Conservation (phyloP, 2,329 filamentous ascomycete species). For the Diatrype stigma region DNA sequence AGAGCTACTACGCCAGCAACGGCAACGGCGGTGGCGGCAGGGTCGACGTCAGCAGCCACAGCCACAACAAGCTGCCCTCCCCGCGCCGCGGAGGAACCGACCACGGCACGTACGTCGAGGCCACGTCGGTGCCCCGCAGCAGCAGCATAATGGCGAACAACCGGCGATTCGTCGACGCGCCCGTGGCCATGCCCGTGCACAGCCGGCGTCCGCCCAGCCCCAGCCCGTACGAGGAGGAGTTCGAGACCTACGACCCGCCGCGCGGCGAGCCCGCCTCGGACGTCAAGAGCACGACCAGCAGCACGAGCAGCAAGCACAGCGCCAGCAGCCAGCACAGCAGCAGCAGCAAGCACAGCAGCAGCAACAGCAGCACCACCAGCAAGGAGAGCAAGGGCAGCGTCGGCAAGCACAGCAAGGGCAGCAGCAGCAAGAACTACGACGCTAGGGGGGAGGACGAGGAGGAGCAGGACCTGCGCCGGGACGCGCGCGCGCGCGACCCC, state of each 20-base stretch:
- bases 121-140: constrained; percentile 41
- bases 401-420: neutral
- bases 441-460: no score
- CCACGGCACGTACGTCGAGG: constrained; percentile 41
- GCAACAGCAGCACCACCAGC: neutral
- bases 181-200: constrained; percentile 32
- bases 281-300: neutral
- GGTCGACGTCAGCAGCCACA: constrained; percentile 17
- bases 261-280: constrained; percentile 17
- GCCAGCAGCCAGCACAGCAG: neutral
- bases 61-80: constrained; percentile 24
- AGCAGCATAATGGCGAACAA: no score
- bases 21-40: constrained; percentile 28
- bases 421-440: neutral
- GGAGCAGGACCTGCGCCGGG: neutral
- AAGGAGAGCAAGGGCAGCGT: neutral
- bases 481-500: constrained; percentile 14
- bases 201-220: constrained; percentile 36
- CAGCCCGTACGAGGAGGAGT: constrained; percentile 28
- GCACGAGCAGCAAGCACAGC: neutral
- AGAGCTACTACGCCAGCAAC: constrained; percentile 37
- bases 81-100: constrained; percentile 33
- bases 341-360: neutral
- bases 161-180: no score
- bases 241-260: constrained; percentile 11